Percentiles rank a stretch among this genome's conserved stretches.
phyloP scores from a whole-genome alignment of 108 stramenopile genomes.

The Cyclotella distinguenda region DNA sequence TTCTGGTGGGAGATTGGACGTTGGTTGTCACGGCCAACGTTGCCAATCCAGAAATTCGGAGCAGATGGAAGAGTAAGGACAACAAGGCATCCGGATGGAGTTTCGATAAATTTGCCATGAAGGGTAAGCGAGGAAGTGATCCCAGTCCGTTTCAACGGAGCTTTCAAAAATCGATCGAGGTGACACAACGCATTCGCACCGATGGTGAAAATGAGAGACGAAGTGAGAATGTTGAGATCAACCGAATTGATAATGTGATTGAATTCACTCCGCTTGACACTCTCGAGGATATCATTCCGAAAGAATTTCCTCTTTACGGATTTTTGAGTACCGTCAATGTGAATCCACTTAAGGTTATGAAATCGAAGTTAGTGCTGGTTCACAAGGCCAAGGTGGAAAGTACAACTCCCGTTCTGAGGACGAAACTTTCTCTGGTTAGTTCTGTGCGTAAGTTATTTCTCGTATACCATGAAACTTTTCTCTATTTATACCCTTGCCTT shows the following conservation, averaged over 20 bases:
- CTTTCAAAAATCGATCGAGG: slow-evolving; percentile 49
- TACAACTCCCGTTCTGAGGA: slow-evolving; percentile 48
- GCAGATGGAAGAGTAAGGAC: not conserved
- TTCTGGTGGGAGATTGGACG: slow-evolving; percentile 70
- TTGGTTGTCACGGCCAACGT: slow-evolving; percentile 56
- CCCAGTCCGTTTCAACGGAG: slow-evolving; percentile 45
- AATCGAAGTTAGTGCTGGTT: slow-evolving; percentile 60
- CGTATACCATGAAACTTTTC: not conserved
- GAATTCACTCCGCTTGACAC: slow-evolving; percentile 58
- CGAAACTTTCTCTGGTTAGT: slow-evolving; percentile 54
- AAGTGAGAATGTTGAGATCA: slow-evolving; percentile 9
- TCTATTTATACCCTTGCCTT: not conserved
- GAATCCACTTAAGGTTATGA: slow-evolving; percentile 67
- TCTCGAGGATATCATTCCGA: slow-evolving; percentile 31
- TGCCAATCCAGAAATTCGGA: slow-evolving; percentile 8
- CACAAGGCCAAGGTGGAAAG: slow-evolving; percentile 75
- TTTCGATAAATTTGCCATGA: slow-evolving; percentile 32
- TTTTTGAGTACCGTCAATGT: slow-evolving; percentile 48
- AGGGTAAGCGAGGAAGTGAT: slow-evolving; percentile 31
- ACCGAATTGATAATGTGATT: slow-evolving; percentile 69
- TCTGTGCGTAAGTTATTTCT: slow-evolving; percentile 35
- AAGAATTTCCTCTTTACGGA: slow-evolving; percentile 31
- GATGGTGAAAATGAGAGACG: slow-evolving; percentile 3
- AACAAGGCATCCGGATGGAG: slow-evolving; percentile 8
- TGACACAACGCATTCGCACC: slow-evolving; percentile 63